phyloP scores from a whole-genome alignment of 305 asterid species.

The Fraxinus dipetala region DNA sequence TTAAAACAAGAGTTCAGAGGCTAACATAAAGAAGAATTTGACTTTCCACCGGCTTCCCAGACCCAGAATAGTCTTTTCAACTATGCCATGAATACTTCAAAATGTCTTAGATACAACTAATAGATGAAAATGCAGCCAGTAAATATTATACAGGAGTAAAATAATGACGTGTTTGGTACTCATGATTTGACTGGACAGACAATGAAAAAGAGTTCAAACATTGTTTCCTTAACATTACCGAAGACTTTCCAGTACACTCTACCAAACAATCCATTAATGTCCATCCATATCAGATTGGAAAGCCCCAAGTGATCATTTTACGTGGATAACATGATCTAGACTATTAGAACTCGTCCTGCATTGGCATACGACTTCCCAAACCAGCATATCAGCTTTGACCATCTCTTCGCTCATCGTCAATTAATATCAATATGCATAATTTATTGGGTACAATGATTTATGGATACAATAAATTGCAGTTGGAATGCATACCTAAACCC shows the following conservation, averaged over 20 bases:
- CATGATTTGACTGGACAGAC: not conserved
- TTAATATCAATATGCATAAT: not conserved
- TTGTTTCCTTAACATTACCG: not conserved
- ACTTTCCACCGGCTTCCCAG: not conserved
- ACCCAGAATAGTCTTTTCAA: not conserved
- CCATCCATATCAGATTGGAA: not conserved
- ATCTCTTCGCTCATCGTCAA: not conserved
- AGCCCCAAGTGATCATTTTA: not conserved
- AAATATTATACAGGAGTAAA: not conserved
- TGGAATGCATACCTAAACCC: not conserved
- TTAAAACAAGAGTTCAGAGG: not conserved
- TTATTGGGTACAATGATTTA: not conserved
- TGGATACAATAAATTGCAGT: not conserved
- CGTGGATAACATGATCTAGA: not conserved
- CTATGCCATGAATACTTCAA: not conserved
- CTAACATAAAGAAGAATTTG: not conserved
- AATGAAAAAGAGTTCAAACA: not conserved
- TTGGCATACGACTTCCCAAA: not conserved
- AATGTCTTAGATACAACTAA: not conserved
- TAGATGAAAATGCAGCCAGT: not conserved
- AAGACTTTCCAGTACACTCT: not conserved
- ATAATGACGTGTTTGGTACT: not conserved
- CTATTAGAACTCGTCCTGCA: not conserved
- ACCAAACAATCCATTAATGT: not conserved
- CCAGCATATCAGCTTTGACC: not conserved